Evolutionary conservation across 2,329 filamentous ascomycete genomes (phyloP), one percentile per base, ranked within the genome.

Genomic region (Sporothrix pallida): DNA sequence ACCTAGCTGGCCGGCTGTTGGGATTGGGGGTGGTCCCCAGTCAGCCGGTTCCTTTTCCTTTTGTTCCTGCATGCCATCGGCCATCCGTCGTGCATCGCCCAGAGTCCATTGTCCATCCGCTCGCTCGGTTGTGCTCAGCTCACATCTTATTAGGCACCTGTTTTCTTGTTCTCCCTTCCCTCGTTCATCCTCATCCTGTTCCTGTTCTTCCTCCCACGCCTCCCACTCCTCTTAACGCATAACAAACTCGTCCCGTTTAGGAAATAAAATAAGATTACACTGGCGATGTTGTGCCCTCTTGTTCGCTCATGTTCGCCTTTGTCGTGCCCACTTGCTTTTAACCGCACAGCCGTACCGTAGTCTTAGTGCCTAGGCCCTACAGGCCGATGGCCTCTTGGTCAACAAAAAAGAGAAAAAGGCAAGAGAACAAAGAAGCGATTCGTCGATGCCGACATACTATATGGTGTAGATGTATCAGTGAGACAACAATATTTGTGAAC

Each of bases 181-280:
- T 37, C 17, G 9, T 52, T 48, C 20, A 70, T 69, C 31, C 56
- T 42, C 9, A 56, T 63, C 15, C 9, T 70, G 23, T 73, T 63
- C 23, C 20, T 48, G 15, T 17, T 67, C n/a, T 9, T 48, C 23
- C 10, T n/a, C 44, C n/a, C 31, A 37, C 31, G 31, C 17, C n/a
- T 6, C 37, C 17, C 12, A 15, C 9, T 10, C 31, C 10, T 68
- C 31, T 31, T 76, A 78, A 79, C 79, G 84, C 84, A 86, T 86
- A 78, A 86, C 80, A 81, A 83, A 76, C 78, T 78, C 78, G 77
- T 78, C 81, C 79, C 75, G 70, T 81, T 84, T 83, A 81, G 84
- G 84, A 85, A 84, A 84, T 84, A 50, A 83, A 23, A 79, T 73
- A 68, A 74, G 52, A 74, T 73, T 74, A 52, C 73, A 71, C 37